A percentile compares a stretch with the other conserved stretches of the same genome.
Evolutionary conservation across 306 rosid species (phyloP).

Genomic region (Ammopiptanthus mongolicus): DNA sequence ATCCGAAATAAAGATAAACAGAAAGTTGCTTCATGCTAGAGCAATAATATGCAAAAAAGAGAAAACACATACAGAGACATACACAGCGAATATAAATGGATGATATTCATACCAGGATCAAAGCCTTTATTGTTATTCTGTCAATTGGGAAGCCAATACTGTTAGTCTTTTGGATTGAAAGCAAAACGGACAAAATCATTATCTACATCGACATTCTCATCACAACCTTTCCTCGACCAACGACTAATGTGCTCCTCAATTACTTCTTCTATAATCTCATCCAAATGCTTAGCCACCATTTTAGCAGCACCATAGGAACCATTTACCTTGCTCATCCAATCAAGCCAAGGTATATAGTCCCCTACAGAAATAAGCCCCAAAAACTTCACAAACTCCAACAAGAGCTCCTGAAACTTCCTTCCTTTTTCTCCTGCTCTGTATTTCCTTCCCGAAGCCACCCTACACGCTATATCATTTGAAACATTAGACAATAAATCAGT

Average conservation of each 20-base stretch:
- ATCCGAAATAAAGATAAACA: no score
- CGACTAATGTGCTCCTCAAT: neutral
- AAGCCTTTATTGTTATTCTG: conserved; percentile 8
- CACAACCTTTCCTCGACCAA: no score
- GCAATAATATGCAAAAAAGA: no score
- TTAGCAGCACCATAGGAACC: conserved; percentile 10
- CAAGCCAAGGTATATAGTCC: conserved; percentile 23
- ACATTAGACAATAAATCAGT: neutral
- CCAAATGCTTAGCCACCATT: conserved; percentile 1
- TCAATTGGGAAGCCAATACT: neutral
- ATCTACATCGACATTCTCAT: neutral
- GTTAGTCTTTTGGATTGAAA: neutral
- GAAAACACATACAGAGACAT: no score
- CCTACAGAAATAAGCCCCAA: conserved; percentile 4
- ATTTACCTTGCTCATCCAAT: conserved; percentile 19
- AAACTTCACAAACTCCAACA: conserved; percentile 17
- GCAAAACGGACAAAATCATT: conserved; percentile 32
- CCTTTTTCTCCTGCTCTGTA: conserved; percentile 20
- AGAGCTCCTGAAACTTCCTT: neutral
- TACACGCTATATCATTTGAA: conserved; percentile 7
- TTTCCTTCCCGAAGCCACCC: conserved; percentile 5
- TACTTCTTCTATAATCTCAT: conserved; percentile 2
- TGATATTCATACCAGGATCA: conserved; percentile 18
- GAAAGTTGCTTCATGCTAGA: no score
- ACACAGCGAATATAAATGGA: neutral